Conservation (phyloP, 768 basidiomycete genomes). For the Lactifluus hygrophoroides region DNA sequence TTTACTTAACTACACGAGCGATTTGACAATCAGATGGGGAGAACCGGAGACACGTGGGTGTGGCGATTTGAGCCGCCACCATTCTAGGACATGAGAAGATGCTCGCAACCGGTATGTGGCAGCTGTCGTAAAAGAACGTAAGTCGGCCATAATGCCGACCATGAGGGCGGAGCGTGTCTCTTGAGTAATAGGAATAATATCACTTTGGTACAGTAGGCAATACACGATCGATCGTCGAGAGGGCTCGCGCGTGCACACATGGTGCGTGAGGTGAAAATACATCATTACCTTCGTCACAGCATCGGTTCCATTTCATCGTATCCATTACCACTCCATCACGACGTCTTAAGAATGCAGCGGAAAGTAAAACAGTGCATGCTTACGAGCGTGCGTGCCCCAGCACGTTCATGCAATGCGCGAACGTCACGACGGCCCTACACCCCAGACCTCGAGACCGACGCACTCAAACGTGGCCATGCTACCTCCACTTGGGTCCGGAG, state of each 20-base stretch:
- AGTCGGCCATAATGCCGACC: slow-evolving; percentile 1
- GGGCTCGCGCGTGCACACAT: background rate
- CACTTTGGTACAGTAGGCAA: background rate
- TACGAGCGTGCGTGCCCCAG: slow-evolving; percentile 2
- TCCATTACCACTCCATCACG: slow-evolving; percentile 4
- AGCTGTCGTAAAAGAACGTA: slow-evolving; percentile 4
- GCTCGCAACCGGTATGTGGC: background rate
- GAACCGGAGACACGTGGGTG: background rate
- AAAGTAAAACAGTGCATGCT: background rate
- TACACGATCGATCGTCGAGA: background rate
- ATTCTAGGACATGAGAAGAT: background rate
- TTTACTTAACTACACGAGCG: background rate
- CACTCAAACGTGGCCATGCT: slow-evolving; percentile 72
- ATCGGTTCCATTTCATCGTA: slow-evolving; percentile 4
- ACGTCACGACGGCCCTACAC: slow-evolving; percentile 35
- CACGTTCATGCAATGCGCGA: slow-evolving; percentile 7
- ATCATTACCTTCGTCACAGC: background rate
- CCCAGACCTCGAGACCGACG: slow-evolving; percentile 90
- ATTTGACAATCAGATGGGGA: background rate
- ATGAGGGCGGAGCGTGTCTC: slow-evolving; percentile 12
- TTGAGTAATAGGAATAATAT: background rate
- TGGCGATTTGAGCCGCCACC: background rate
- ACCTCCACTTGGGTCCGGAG: slow-evolving; percentile 32
- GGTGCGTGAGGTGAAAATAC: background rate
- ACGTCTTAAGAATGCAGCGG: background rate